Evolutionary conservation across 345 rosid species (phyloP).

Genomic region (Turritis glabra): DNA sequence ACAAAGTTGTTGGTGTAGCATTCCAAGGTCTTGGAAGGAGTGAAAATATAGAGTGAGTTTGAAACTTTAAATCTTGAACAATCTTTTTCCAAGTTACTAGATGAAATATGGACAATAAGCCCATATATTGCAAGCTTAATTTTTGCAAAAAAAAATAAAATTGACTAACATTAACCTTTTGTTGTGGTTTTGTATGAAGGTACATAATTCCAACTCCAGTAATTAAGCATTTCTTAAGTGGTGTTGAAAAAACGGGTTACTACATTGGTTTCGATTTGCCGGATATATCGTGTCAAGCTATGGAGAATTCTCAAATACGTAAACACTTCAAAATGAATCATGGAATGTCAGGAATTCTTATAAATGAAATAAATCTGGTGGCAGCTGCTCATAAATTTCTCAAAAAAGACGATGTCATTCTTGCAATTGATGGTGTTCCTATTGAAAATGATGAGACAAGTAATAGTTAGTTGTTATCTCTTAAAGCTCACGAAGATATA

Average conservation of each 20-base stretch:
- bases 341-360: slow-evolving; percentile 68
- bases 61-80: no score
- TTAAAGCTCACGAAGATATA: neutral
- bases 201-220: slow-evolving; percentile 74
- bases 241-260: slow-evolving; percentile 58
- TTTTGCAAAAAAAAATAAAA: no score
- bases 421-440: neutral
- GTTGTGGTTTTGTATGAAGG: slow-evolving; percentile 37
- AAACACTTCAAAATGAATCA: slow-evolving; percentile 52
- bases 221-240: slow-evolving; percentile 60
- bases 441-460: neutral
- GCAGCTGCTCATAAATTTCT: slow-evolving; percentile 45
- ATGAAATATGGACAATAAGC: neutral
- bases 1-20: slow-evolving; percentile 74
- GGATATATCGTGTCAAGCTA: slow-evolving; percentile 66
- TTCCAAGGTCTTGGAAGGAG: slow-evolving; percentile 19
- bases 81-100: neutral
- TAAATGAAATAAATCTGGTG: slow-evolving; percentile 63
- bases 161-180: no score
- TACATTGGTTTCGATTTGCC: slow-evolving; percentile 63
- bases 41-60: neutral
- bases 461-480: neutral
- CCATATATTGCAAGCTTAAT: no score
- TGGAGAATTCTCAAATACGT: slow-evolving; percentile 65
- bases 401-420: neutral